These are phyloP conservation scores for Wickerhamomyces sp. DNA, from an alignment of 1,139 yeast genomes.

Conservation along the genomic window DNA sequence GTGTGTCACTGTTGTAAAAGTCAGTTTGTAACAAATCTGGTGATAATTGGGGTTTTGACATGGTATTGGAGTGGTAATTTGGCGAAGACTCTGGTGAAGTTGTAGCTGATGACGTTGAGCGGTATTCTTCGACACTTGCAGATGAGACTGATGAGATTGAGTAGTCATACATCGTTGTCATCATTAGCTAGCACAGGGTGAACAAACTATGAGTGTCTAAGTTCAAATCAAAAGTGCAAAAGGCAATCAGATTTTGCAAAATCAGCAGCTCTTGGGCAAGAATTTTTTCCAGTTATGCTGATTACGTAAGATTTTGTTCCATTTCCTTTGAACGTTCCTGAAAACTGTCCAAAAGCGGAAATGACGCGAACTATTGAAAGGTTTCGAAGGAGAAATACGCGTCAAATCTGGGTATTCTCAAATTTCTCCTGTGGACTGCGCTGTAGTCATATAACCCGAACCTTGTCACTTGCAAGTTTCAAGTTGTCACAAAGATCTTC, in stretches of 20 bases:
- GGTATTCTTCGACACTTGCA: slow-evolving; percentile 1
- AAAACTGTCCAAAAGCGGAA: not conserved
- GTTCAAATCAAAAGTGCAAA: not conserved
- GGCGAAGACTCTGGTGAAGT: slow-evolving; percentile 14
- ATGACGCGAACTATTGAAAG: not conserved
- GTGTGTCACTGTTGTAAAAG: slow-evolving; percentile 29
- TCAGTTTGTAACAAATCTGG: slow-evolving; percentile 19
- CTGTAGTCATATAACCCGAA: too few species aligned
- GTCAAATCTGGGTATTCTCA: too few species aligned
- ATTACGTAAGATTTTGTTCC: not conserved
- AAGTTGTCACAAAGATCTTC: too few species aligned
- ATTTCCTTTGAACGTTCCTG: not conserved
- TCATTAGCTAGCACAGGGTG: not conserved
- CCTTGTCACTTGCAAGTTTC: too few species aligned
- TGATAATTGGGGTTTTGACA: slow-evolving; percentile 9
- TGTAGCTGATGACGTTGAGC: slow-evolving; percentile 8
- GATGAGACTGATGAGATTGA: not conserved
- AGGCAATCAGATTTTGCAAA: not conserved
- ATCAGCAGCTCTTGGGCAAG: not conserved
- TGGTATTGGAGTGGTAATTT: slow-evolving; percentile 1
- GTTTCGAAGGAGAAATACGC: not conserved
- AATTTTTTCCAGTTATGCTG: not conserved
- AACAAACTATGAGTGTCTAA: not conserved
- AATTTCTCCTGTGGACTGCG: too few species aligned
- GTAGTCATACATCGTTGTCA: not conserved